A percentile compares a stretch with the other conserved stretches of the same genome.
phyloP scores from a whole-genome alignment of 148 eudicot genomes.

The Rhododendron simsii region DNA sequence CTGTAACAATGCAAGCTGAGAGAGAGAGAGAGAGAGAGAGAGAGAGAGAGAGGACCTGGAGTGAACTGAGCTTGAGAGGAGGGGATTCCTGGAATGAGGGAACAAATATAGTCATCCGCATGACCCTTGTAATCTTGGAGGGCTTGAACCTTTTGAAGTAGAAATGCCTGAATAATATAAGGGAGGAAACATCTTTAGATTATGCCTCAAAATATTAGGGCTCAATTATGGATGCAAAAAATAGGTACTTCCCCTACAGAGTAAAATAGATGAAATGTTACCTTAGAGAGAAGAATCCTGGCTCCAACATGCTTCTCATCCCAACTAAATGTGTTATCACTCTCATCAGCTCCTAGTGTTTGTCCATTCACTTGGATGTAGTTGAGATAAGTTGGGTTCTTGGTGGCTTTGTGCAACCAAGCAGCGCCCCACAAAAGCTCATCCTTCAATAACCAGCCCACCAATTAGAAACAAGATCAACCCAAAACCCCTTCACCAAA shows the following conservation, averaged over 20 bases:
- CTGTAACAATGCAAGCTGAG: background rate
- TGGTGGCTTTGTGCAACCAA: slow-evolving; percentile 79
- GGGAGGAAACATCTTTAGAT: background rate
- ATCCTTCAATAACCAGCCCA: slow-evolving; percentile 34
- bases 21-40: background rate
- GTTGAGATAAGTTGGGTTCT: slow-evolving; percentile 56
- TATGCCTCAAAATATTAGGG: too few species aligned
- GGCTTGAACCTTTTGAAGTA: slow-evolving; percentile 51
- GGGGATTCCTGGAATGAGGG: slow-evolving; percentile 63
- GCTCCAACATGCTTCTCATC: slow-evolving; percentile 89
- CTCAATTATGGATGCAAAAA: background rate
- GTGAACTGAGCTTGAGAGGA: slow-evolving; percentile 65
- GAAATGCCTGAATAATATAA: slow-evolving; percentile 39
- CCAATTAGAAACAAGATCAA: background rate
- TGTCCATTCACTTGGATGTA: slow-evolving; percentile 77
- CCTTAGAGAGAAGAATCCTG: slow-evolving; percentile 78
- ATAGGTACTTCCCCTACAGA: background rate
- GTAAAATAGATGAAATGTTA: slow-evolving; percentile 2
- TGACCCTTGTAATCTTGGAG: slow-evolving; percentile 69
- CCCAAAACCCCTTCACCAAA: background rate
- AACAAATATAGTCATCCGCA: slow-evolving; percentile 71
- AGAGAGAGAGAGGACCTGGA: slow-evolving; percentile 35
- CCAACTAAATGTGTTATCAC: slow-evolving; percentile 80
- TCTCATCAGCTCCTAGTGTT: slow-evolving; percentile 66
- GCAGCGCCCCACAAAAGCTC: slow-evolving; percentile 88